Percentiles rank a stretch among this genome's conserved stretches.
phyloP scores from a whole-genome alignment of 176 grass and related monocot genomes.

The Aegilops bicornis region DNA sequence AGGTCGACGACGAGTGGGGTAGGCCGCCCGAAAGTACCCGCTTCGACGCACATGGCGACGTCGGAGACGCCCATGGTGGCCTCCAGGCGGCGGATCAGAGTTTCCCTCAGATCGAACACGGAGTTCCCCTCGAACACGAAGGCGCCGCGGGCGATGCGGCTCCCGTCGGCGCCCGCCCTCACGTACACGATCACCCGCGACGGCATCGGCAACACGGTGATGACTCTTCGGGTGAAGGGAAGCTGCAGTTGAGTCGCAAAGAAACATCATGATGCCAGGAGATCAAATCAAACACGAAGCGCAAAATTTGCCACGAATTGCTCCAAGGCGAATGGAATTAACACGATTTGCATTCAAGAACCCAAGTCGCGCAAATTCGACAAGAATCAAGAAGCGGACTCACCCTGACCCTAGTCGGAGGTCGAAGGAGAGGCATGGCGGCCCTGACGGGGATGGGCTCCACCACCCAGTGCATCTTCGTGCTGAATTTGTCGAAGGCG shows the following conservation, averaged over 20 bases:
- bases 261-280: neutral
- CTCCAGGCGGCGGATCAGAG: neutral
- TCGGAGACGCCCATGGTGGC: neutral
- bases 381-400: neutral
- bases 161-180: neutral
- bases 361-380: neutral
- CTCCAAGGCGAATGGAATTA: neutral
- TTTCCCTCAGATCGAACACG: neutral
- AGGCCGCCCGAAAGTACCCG: neutral
- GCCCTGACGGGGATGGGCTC: neutral
- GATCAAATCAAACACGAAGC: no score
- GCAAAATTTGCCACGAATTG: neutral
- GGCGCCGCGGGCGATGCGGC: no score
- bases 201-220: neutral
- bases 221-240: neutral
- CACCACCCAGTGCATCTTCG: conserved; percentile 13
- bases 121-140: neutral
- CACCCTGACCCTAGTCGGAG: neutral
- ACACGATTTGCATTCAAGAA: neutral
- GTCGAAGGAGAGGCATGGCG: neutral
- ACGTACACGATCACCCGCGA: neutral
- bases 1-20: conserved; percentile 30
- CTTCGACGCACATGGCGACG: neutral
- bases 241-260: neutral
- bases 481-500: neutral